These are phyloP conservation scores for Aphanocladium album DNA, from an alignment of 2,329 filamentous ascomycete genomes.

Conservation along the genomic window DNA sequence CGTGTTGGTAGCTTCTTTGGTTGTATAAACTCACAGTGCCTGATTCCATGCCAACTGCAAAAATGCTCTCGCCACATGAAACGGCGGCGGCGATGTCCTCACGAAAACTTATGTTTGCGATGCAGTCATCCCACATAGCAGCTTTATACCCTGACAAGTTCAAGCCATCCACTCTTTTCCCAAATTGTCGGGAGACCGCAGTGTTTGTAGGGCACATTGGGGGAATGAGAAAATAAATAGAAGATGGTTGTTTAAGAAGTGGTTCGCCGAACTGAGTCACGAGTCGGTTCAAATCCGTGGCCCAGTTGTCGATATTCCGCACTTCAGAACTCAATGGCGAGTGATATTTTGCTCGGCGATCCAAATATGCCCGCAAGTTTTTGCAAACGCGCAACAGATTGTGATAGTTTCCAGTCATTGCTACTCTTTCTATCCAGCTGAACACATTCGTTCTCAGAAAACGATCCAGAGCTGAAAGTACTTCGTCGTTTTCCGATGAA, in stretches of 20 bases:
- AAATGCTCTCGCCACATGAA: conserved; percentile 14
- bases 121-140: conserved; percentile 19
- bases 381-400: conserved; percentile 19
- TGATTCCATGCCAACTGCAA: conserved; percentile 17
- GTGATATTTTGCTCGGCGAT: conserved; percentile 18
- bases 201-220: conserved; percentile 28
- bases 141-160: conserved; percentile 13
- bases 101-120: conserved; percentile 14
- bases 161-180: conserved; percentile 13
- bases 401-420: conserved; percentile 18
- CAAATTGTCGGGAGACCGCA: conserved; percentile 16
- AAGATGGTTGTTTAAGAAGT: conserved; percentile 23
- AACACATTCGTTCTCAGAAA: conserved; percentile 25
- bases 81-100: conserved; percentile 14
- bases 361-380: conserved; percentile 23
- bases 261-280: conserved; percentile 27
- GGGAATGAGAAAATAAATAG: conserved; percentile 31
- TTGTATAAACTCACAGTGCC: conserved; percentile 15
- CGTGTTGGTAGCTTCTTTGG: conserved; percentile 15
- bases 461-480: conserved; percentile 18
- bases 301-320: conserved; percentile 24
- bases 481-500: conserved; percentile 17
- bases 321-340: conserved; percentile 21
- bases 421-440: conserved; percentile 26
- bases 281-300: conserved; percentile 26